phyloP scores from a whole-genome alignment of 148 eudicot species.

The Hydrangea macrophylla region DNA sequence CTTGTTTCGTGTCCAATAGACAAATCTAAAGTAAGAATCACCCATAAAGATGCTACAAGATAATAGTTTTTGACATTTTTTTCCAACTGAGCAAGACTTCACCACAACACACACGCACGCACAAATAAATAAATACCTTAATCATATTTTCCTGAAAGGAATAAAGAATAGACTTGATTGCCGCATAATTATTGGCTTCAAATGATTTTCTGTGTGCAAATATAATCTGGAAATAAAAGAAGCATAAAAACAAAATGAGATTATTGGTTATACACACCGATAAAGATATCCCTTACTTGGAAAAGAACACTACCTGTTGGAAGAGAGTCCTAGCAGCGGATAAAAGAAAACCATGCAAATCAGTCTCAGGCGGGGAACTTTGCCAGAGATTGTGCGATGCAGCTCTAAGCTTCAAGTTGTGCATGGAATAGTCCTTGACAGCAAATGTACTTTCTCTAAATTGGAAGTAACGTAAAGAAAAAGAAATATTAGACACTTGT shows the following conservation, averaged over 20 bases:
- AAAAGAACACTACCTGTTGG: conserved; percentile 52
- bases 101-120: not conserved
- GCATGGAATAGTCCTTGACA: conserved; percentile 51
- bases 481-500: conserved; percentile 4
- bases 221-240: conserved; percentile 58
- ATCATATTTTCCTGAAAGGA: conserved; percentile 30
- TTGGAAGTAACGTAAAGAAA: conserved; percentile 4
- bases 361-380: conserved; percentile 29
- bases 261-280: not conserved
- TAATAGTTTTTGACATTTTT: not conserved
- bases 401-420: conserved; percentile 60
- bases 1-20: not conserved
- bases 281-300: not conserved
- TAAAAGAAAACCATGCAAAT: conserved; percentile 41
- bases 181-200: conserved; percentile 40
- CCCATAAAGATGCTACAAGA: not conserved
- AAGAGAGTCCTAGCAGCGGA: conserved; percentile 60
- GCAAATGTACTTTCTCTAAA: conserved; percentile 43
- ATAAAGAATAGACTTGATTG: conserved; percentile 38
- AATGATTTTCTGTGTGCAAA: conserved; percentile 76
- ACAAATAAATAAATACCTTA: conserved; percentile 36
- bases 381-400: conserved; percentile 63
- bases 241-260: not conserved
- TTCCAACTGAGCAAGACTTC: not conserved
- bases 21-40: no score